Evolutionary conservation across 2,329 filamentous ascomycete species (phyloP), one percentile per base, ranked within the genome.

Genomic region (Didymosphaeria variabile): DNA sequence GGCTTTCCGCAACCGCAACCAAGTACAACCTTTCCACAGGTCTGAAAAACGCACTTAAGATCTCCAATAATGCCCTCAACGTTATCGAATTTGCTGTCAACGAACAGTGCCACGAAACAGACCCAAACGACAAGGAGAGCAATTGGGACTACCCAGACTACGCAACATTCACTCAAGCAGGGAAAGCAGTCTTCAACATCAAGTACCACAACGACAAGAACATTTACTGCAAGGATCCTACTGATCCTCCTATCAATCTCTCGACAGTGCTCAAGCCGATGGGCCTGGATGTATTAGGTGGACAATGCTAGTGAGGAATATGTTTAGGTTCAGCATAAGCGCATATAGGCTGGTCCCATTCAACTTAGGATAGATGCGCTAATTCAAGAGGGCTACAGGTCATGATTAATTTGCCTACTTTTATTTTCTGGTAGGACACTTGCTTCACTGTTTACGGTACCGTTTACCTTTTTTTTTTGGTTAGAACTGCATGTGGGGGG

Each of bases 131-230:
- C 23, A 10, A 9, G 31, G 49, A 52, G 31, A 52, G 23, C 23
- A 40, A 13, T 19, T 53, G 45, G 40, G 46, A 49, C 21, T 57
- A 45, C 55, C 34, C 55, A 0, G 80, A 75, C 1, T 91, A 87
- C 72, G 77, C 79, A 10, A 76, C 82, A 2, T 90, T 91, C 70
- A 83, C 88, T 49, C 67, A 82, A 19, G 82, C 83, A 8, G 80
- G 82, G 53, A 90, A 91, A 75, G 88, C 89, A 1, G 88, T 91
- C 32, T 91, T 91, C 74, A 86, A 90, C 71, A 89, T 91, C 61
- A 89, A 91, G 36, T 53, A 44, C 10, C 19, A 53, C 23, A 29
- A 19, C 10, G 36, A 53, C 29, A 44, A 53, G 51, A 42, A 2
- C 17, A 77, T 91, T 91, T 68, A 87, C 86, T 7, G 61, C 23